phyloP scores from a whole-genome alignment of 2,329 filamentous ascomycete genomes.

The Pseudocercospora crystallina region DNA sequence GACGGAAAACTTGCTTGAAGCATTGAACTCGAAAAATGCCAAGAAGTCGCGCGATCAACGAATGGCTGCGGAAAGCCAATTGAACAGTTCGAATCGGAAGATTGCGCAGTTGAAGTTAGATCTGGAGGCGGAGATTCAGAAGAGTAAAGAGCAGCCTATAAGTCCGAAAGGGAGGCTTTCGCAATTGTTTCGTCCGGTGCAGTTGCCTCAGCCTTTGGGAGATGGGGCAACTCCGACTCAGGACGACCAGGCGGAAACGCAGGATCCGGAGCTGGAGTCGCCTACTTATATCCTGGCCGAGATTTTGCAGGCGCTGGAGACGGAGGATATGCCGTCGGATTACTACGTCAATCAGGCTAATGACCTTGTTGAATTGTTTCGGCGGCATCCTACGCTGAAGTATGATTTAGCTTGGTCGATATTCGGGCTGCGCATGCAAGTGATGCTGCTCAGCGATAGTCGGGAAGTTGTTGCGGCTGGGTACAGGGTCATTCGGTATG shows the following conservation, averaged over 20 bases:
- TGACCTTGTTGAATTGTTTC: constrained; percentile 92
- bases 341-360: constrained; percentile 95
- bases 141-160: constrained; percentile 54
- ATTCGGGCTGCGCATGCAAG: constrained; percentile 89
- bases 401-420: constrained; percentile 96
- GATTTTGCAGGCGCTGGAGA: constrained; percentile 83
- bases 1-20: constrained; percentile 96
- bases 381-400: constrained; percentile 85
- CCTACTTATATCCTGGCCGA: constrained; percentile 90
- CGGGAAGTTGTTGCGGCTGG: constrained; percentile 93
- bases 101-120: constrained; percentile 60
- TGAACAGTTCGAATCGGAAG: constrained; percentile 81
- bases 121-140: constrained; percentile 60
- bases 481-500: constrained; percentile 89
- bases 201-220: constrained; percentile 55
- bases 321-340: constrained; percentile 82
- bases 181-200: constrained; percentile 55
- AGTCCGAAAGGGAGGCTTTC: constrained; percentile 52
- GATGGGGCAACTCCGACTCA: constrained; percentile 35
- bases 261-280: constrained; percentile 73
- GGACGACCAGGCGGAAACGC: constrained; percentile 56
- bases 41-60: constrained; percentile 80
- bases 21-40: constrained; percentile 87
- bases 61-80: constrained; percentile 68
- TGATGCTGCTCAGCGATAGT: constrained; percentile 93